A percentile compares a stretch with the other conserved stretches of the same genome.
phyloP scores from a whole-genome alignment of 441 rosid species.

The Euphorbia neoarborescens region DNA sequence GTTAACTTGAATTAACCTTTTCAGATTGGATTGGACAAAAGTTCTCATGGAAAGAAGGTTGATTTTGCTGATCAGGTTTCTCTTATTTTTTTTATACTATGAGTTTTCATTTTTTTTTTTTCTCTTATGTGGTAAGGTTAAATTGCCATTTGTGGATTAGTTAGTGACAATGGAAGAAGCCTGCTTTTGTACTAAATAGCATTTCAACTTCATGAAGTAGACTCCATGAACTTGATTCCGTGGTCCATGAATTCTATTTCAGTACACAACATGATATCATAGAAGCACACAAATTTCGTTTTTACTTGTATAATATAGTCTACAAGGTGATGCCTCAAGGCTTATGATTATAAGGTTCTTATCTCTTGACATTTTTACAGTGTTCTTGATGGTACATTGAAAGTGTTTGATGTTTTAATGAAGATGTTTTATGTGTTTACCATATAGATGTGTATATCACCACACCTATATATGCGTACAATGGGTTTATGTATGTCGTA shows the following conservation, averaged over 20 bases:
- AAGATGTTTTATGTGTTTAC: neutral
- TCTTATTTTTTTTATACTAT: neutral
- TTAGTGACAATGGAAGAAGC: neutral
- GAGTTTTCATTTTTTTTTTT: neutral
- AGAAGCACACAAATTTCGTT: neutral
- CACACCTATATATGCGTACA: neutral
- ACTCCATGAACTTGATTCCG: neutral
- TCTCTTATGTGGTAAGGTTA: neutral
- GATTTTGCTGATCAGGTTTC: slow-evolving; percentile 66
- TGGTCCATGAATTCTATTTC: neutral
- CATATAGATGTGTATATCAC: neutral
- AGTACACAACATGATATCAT: neutral
- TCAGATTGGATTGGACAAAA: slow-evolving; percentile 85
- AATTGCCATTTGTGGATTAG: neutral
- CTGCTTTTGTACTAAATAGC: neutral
- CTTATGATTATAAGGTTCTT: neutral
- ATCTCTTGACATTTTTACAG: neutral
- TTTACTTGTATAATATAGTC: neutral
- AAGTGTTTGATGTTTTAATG: neutral
- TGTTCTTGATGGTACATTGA: neutral
- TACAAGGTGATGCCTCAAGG: neutral
- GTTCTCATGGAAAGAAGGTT: slow-evolving; percentile 55
- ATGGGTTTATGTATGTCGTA: neutral
- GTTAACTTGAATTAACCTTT: slow-evolving; percentile 14
- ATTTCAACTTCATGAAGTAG: slow-evolving; percentile 4